A percentile compares a stretch with the other conserved stretches of the same genome.
These are phyloP conservation scores for Hyaloperonospora arabidopsidis DNA, from an alignment of 352 stramenopile species.

Conservation along the genomic window DNA sequence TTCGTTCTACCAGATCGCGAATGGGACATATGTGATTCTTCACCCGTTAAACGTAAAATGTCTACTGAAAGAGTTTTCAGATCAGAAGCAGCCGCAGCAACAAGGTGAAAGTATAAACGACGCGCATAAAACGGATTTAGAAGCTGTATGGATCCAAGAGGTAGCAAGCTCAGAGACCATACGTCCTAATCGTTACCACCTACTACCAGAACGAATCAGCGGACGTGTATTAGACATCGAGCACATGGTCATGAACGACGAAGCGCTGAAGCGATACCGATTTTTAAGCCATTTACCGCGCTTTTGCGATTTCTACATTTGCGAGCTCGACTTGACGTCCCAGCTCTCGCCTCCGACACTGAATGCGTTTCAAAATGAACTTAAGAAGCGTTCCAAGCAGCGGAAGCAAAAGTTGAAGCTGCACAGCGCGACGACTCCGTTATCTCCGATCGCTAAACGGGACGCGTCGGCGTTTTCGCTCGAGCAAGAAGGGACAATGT, in stretches of 20 bases:
- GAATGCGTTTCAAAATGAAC: constrained; percentile 46
- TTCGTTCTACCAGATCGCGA: constrained; percentile 81
- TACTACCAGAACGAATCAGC: constrained; percentile 43
- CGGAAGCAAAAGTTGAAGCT: constrained; percentile 50
- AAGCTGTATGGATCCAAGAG: constrained; percentile 28
- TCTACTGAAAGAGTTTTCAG: constrained; percentile 65
- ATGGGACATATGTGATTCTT: constrained; percentile 84
- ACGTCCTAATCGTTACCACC: constrained; percentile 35
- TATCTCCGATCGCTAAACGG: constrained; percentile 31
- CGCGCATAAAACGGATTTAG: constrained; percentile 18
- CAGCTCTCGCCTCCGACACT: constrained; percentile 63
- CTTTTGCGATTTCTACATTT: constrained; percentile 85
- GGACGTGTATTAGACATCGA: constrained; percentile 79
- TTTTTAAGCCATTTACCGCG: constrained; percentile 82
- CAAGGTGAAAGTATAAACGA: constrained; percentile 7
- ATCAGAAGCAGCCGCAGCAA: constrained; percentile 26
- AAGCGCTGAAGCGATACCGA: constrained; percentile 74
- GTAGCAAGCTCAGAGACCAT: constrained; percentile 11
- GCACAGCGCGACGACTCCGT: constrained; percentile 18
- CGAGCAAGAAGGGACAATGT: constrained; percentile 41
- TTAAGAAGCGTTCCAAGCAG: constrained; percentile 73
- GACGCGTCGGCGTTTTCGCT: constrained; percentile 40
- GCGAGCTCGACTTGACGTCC: constrained; percentile 73
- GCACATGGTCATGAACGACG: constrained; percentile 82
- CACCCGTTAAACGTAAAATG: constrained; percentile 88